Percentiles rank a stretch among this genome's conserved stretches.
Conservation (phyloP, 768 basidiomycete species). For the Kockovaella imperatae region DNA sequence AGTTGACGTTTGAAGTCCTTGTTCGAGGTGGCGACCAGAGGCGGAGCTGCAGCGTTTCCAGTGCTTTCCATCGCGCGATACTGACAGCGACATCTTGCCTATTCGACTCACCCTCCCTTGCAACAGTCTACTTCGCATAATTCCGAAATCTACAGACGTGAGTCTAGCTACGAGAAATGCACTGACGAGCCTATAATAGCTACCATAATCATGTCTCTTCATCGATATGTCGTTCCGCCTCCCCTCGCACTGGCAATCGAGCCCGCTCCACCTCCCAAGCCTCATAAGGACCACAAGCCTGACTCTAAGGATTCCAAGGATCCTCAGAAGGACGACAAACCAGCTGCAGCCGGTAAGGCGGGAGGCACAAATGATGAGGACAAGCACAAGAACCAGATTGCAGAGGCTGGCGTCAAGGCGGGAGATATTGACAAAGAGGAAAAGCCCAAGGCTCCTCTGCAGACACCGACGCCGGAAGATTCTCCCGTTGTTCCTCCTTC, state of each 20-base stretch:
- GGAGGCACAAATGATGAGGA: constrained; percentile 5
- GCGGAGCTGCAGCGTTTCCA: no score
- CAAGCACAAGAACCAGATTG: constrained; percentile 5
- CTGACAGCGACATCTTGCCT: no score
- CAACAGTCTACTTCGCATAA: no score
- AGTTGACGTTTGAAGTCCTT: no score
- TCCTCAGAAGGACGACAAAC: constrained; percentile 6
- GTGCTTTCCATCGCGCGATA: no score
- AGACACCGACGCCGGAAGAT: constrained; percentile 1
- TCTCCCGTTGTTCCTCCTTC: constrained; percentile 7
- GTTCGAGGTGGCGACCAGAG: no score
- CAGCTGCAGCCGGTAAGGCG: neutral
- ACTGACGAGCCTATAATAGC: no score
- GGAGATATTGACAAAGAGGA: constrained; percentile 5
- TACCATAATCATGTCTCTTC: constrained; percentile 39
- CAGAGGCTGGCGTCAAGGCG: constrained; percentile 1
- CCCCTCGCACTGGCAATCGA: constrained; percentile 30
- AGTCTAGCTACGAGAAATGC: no score
- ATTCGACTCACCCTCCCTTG: no score
- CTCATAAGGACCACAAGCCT: constrained; percentile 6
- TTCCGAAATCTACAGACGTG: no score
- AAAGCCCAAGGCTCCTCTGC: constrained; percentile 2
- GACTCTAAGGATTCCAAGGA: constrained; percentile 9
- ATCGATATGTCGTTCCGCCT: constrained; percentile 29
- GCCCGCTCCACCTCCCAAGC: constrained; percentile 24